Percentiles rank a stretch among this genome's conserved stretches.
Evolutionary conservation across 1,284 basidiomycete genomes (phyloP).

Genomic region (Cerrena zonata): DNA sequence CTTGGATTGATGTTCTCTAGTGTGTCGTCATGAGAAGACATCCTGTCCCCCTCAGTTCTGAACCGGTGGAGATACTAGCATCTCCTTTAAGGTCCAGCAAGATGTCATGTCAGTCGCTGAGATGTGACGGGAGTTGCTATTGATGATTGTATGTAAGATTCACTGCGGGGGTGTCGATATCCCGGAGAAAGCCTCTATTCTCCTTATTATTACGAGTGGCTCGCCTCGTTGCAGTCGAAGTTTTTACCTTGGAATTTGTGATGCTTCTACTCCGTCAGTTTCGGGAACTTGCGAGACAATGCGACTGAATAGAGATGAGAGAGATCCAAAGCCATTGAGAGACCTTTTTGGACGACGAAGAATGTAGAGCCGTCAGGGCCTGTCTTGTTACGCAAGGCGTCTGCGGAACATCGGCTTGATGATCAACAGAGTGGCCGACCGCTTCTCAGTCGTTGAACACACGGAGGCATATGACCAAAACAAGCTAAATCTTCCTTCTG

Average conservation of each 20-base stretch:
- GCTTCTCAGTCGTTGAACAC: neutral
- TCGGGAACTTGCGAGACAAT: conserved; percentile 2
- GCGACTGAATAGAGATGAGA: neutral
- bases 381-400: neutral
- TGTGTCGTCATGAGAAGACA: conserved; percentile 7
- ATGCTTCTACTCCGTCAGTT: conserved; percentile 3
- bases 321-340: neutral
- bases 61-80: conserved; percentile 5
- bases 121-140: conserved; percentile 2
- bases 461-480: conserved; percentile 2
- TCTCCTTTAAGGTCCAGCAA: neutral
- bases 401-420: conserved; percentile 7
- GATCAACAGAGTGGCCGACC: neutral
- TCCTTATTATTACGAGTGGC: neutral
- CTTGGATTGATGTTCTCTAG: neutral
- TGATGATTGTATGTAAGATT: conserved; percentile 2
- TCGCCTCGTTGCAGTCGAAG: conserved; percentile 1
- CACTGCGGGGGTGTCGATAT: conserved; percentile 4
- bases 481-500: neutral
- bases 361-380: neutral
- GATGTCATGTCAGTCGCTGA: conserved; percentile 2
- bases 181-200: neutral
- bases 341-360: too few species aligned
- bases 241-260: neutral
- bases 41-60: neutral